These are phyloP conservation scores for Pichia sp. DNA, from an alignment of 1,139 yeast species.

Conservation along the genomic window DNA sequence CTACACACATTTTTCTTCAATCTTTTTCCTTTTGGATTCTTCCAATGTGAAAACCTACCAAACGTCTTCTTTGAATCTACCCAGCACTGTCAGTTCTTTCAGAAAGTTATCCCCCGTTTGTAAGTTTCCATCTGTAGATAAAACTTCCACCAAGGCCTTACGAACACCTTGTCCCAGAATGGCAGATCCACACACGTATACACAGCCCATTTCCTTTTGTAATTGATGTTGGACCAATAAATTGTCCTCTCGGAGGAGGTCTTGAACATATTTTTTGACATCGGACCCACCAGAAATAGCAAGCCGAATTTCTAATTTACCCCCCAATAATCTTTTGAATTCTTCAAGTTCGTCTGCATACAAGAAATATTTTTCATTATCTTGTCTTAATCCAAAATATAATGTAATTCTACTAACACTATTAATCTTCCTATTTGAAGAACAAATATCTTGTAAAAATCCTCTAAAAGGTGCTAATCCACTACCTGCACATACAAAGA, in stretches of 20 bases:
- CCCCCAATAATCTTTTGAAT: slow-evolving; percentile 52
- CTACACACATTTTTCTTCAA: neutral
- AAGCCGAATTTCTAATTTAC: slow-evolving; percentile 55
- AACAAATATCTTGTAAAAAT: slow-evolving; percentile 56
- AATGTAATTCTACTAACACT: slow-evolving; percentile 60
- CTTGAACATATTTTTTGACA: slow-evolving; percentile 77
- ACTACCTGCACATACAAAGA: slow-evolving; percentile 95
- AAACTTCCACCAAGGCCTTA: slow-evolving; percentile 52
- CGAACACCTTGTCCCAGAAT: slow-evolving; percentile 94
- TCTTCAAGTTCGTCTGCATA: slow-evolving; percentile 55
- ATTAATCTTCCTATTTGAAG: slow-evolving; percentile 21
- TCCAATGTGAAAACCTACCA: slow-evolving; percentile 47
- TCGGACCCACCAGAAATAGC: slow-evolving; percentile 61
- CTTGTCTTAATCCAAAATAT: slow-evolving; percentile 78
- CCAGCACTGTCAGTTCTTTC: slow-evolving; percentile 70
- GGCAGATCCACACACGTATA: slow-evolving; percentile 97
- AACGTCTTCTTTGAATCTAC: slow-evolving; percentile 92
- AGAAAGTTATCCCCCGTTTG: slow-evolving; percentile 55
- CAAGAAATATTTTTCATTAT: slow-evolving; percentile 47
- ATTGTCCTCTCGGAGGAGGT: slow-evolving; percentile 54
- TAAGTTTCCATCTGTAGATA: slow-evolving; percentile 40
- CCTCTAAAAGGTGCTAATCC: slow-evolving; percentile 98
- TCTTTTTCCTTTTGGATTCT: no score
- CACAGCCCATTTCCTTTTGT: slow-evolving; percentile 62
- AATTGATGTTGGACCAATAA: slow-evolving; percentile 42